These are phyloP conservation scores for Wickerhamomyces sydowiorum DNA, from an alignment of 805 yeast genomes.

Conservation along the genomic window DNA sequence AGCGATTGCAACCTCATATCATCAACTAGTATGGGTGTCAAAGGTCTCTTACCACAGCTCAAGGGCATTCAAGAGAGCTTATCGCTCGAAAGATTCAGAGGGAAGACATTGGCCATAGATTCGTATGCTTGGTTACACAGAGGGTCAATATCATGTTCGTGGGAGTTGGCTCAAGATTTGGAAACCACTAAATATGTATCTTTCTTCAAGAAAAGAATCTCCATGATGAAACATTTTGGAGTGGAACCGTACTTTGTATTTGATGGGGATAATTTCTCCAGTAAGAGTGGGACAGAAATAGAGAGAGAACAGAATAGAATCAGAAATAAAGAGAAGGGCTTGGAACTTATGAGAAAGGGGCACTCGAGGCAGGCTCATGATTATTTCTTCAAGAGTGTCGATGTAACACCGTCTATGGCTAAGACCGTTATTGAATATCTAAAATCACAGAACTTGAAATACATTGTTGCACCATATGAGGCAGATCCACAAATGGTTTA, in stretches of 20 bases:
- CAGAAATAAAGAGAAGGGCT: conserved; percentile 53
- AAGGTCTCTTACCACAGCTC: conserved; percentile 74
- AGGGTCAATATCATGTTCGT: conserved; percentile 77
- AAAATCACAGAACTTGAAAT: conserved; percentile 49
- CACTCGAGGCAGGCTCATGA: conserved; percentile 57
- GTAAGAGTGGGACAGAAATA: conserved; percentile 67
- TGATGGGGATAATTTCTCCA: conserved; percentile 85
- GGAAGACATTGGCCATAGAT: conserved; percentile 84
- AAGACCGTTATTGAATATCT: conserved; percentile 73
- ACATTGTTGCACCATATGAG: conserved; percentile 94
- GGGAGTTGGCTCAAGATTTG: conserved; percentile 63
- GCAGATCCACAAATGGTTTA: conserved; percentile 97
- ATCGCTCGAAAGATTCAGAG: conserved; percentile 55
- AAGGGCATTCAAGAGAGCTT: conserved; percentile 65
- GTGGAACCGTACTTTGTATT: conserved; percentile 85
- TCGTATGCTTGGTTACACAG: conserved; percentile 96
- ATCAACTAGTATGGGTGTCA: conserved; percentile 89
- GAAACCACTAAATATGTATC: conserved; percentile 72
- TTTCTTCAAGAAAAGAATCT: conserved; percentile 61
- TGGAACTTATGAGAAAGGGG: conserved; percentile 44
- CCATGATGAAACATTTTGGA: conserved; percentile 57
- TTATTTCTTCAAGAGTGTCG: conserved; percentile 72
- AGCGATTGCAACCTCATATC: no score
- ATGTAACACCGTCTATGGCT: conserved; percentile 89
- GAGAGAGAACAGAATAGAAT: conserved; percentile 55